Base-by-base conservation (phyloP, 2,329 filamentous ascomycete genomes). In the Hortaea sp. region DNA sequence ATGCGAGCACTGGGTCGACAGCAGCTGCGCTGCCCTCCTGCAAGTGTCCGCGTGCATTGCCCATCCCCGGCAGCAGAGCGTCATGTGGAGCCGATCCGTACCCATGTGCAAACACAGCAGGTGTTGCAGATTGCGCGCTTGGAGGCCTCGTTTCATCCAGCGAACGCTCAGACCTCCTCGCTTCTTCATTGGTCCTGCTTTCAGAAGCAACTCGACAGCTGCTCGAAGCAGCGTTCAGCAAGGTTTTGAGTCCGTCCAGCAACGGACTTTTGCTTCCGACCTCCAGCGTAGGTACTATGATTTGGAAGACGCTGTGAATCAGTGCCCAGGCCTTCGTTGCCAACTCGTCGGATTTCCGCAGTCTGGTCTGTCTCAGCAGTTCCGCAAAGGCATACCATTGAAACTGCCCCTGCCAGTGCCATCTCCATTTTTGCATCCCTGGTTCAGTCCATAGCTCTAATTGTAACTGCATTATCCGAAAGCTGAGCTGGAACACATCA, bases 361-460 rank as follows among this genome's bases (percentile, higher is more conserved):
- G 32, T 20, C 55, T 49, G 7, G 53, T 57, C 29, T 59, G 57
- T 5, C 54, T 53, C 6, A 59, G 46, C 12, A 59, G 43, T 35
- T 45, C 53, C 7, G 53, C 54, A 7, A 59, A 41, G 5, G 55
- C 55, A 49, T 56, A 59, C 57, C 57, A 59, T 39, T 57, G 57
- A 42, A 57, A 57, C 29, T 54, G 53, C 3, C 52, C 53, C 42
- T 53, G 50, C 55, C 55, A 59, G 34, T 57, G 55, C 57, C 57
- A 59, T 28, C 49, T 49, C 57, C 57, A 59, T 31, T 50, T 54
- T 35, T 54, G 55, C 7, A 59, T 46, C 28, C 49, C 48, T 7
- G 57, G 55, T 40, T 57, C 55, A 7, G 46, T 52, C 53, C 54
- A 57, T 27, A 59, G 37, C 38, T 57, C 56, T 5, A 59, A 45